Evolutionary conservation across 2,329 filamentous ascomycete species (phyloP).

Genomic region (Talaromyces albobiverticillius): DNA sequence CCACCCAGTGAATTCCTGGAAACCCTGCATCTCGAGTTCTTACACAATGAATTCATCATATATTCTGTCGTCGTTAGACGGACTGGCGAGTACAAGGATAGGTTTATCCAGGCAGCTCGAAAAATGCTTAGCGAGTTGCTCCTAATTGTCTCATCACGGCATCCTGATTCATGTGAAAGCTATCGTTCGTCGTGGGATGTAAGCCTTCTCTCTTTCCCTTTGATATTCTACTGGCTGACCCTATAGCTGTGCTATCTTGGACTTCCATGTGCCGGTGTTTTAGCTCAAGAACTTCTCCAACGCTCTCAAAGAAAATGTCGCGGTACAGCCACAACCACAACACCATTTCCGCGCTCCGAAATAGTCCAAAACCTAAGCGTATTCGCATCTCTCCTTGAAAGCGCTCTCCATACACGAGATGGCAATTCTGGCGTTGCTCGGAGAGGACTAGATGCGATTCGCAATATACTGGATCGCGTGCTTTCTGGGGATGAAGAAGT

Average conservation of each 20-base stretch:
- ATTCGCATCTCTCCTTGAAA: slow-evolving; percentile 18
- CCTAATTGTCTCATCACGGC: neutral
- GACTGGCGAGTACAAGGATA: slow-evolving; percentile 10
- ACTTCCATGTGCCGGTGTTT: slow-evolving; percentile 22
- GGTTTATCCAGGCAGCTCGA: slow-evolving; percentile 8
- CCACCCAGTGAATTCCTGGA: slow-evolving; percentile 15
- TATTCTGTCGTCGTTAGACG: slow-evolving; percentile 18
- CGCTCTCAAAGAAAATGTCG: slow-evolving; percentile 13
- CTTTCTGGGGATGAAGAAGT: slow-evolving; percentile 12
- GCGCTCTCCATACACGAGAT: slow-evolving; percentile 11
- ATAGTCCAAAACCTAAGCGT: slow-evolving; percentile 24
- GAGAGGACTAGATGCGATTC: slow-evolving; percentile 16
- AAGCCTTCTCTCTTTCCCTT: neutral
- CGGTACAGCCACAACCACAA: neutral
- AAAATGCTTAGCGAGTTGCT: slow-evolving; percentile 10
- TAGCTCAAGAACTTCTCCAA: slow-evolving; percentile 22
- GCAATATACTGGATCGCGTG: slow-evolving; percentile 18
- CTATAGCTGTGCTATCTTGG: slow-evolving; percentile 20
- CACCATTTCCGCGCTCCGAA: slow-evolving; percentile 19
- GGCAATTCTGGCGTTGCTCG: slow-evolving; percentile 16
- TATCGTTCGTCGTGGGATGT: slow-evolving; percentile 9
- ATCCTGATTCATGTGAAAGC: neutral
- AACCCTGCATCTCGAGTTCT: slow-evolving; percentile 20
- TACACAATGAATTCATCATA: slow-evolving; percentile 22
- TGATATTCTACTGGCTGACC: neutral